These are phyloP conservation scores for Rhynchosporium graminicola DNA, from an alignment of 2,329 filamentous ascomycete genomes.

Conservation along the genomic window DNA sequence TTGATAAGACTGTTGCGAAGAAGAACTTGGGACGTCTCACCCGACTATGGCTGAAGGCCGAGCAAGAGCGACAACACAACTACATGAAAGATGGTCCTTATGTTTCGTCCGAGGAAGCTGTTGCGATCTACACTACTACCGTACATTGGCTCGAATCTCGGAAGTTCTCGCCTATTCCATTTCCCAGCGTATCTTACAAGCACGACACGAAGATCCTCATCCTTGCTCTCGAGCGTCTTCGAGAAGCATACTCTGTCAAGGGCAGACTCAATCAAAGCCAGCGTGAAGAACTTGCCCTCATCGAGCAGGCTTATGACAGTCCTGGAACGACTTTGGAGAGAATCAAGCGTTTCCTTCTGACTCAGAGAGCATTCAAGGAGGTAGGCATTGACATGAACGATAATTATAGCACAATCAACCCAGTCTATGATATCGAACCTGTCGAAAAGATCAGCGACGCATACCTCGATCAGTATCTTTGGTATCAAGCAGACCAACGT, in stretches of 20 bases:
- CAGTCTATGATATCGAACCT: conserved; percentile 97
- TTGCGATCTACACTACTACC: conserved; percentile 97
- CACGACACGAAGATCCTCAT: conserved; percentile 99
- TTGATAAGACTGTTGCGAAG: conserved; percentile 99
- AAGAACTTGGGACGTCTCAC: conserved; percentile 97
- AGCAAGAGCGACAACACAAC: conserved; percentile 98
- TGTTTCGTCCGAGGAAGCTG: conserved; percentile 95
- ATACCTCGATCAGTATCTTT: conserved; percentile 96
- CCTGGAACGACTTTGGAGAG: conserved; percentile 92
- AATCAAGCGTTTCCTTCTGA: conserved; percentile 96
- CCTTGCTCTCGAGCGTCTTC: conserved; percentile 84
- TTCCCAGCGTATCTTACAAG: conserved; percentile 98
- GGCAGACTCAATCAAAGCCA: conserved; percentile 96
- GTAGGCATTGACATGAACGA: conserved; percentile 99
- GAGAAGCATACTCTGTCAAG: conserved; percentile 97
- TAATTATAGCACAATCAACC: conserved; percentile 99
- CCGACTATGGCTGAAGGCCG: conserved; percentile 93
- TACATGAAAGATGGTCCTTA: conserved; percentile 99
- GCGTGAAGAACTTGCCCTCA: conserved; percentile 91
- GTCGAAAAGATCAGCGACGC: conserved; percentile 99
- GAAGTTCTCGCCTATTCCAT: conserved; percentile 98
- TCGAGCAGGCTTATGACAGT: conserved; percentile 97
- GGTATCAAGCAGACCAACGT: conserved; percentile 98
- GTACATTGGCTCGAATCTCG: conserved; percentile 98
- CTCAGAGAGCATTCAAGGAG: conserved; percentile 97